Evolutionary conservation across 768 basidiomycete species (phyloP).

Genomic region (Lepiota venenata): DNA sequence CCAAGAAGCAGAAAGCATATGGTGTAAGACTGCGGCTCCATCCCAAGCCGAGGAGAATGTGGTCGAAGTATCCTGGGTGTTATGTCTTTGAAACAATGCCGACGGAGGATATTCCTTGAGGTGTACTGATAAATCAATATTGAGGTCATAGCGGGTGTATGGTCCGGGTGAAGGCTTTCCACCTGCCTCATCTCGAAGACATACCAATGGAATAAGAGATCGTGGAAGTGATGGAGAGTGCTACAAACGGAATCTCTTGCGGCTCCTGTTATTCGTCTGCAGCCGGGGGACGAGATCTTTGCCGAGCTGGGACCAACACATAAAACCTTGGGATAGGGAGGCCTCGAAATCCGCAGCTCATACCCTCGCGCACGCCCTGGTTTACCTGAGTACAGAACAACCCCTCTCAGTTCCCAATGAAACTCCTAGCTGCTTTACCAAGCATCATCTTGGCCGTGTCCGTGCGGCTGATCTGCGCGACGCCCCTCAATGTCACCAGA

Average conservation of each 20-base stretch:
- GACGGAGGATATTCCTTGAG: too few species aligned
- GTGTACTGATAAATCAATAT: too few species aligned
- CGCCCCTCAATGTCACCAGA: slow-evolving; percentile 2
- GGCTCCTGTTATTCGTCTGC: neutral
- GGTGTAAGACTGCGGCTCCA: too few species aligned
- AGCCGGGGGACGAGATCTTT: neutral
- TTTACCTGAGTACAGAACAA: neutral
- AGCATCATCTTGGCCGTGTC: slow-evolving; percentile 5
- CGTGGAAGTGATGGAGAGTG: neutral
- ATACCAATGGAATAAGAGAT: neutral
- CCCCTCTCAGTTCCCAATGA: neutral
- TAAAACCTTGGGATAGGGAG: neutral
- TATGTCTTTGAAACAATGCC: too few species aligned
- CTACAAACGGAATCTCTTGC: neutral
- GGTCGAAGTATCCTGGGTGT: too few species aligned
- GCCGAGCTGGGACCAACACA: neutral
- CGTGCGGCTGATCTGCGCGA: slow-evolving; percentile 5
- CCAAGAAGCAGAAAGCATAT: too few species aligned
- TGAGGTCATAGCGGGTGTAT: too few species aligned
- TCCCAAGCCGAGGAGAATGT: too few species aligned
- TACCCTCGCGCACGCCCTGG: neutral
- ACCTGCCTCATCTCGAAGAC: too few species aligned
- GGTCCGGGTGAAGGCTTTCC: too few species aligned
- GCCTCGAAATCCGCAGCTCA: neutral
- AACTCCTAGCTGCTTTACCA: neutral